Conservation (phyloP, 345 rosid genomes). For the Gossypium bickii region DNA sequence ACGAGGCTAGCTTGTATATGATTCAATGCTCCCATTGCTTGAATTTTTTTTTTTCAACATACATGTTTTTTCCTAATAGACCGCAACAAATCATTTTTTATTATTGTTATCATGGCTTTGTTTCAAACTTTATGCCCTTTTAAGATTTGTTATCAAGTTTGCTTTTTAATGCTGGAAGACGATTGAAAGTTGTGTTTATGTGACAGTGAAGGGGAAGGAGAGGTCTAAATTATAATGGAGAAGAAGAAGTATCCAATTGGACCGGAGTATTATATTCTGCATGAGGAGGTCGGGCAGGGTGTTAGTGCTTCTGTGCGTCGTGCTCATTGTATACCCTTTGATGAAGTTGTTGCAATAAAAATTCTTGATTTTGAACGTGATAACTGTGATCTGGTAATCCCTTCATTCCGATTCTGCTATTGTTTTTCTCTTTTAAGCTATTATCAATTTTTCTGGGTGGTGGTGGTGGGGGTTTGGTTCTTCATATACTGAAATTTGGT, state of each 20-base stretch:
- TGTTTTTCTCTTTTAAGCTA: neutral
- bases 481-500: neutral
- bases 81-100: neutral
- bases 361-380: slow-evolving; percentile 96
- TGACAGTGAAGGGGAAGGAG: slow-evolving; percentile 20
- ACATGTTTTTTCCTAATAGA: neutral
- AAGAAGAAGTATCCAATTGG: slow-evolving; percentile 94
- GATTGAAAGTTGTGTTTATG: slow-evolving; percentile 6
- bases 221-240: slow-evolving; percentile 41
- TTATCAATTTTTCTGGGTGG: neutral
- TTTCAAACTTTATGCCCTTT: neutral
- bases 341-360: slow-evolving; percentile 86
- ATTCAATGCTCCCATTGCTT: neutral
- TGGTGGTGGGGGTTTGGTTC: neutral
- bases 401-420: neutral
- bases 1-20: neutral
- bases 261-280: slow-evolving; percentile 57
- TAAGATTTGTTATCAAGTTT: neutral
- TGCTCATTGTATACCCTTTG: slow-evolving; percentile 64
- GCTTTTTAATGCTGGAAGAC: neutral
- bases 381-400: slow-evolving; percentile 72
- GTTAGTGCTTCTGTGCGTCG: slow-evolving; percentile 89
- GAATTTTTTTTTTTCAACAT: neutral
- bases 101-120: neutral
- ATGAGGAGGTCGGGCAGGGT: slow-evolving; percentile 88